A percentile compares a stretch with the other conserved stretches of the same genome.
Conservation (phyloP, 1,284 basidiomycete genomes). For the Psilocybe mexicana region DNA sequence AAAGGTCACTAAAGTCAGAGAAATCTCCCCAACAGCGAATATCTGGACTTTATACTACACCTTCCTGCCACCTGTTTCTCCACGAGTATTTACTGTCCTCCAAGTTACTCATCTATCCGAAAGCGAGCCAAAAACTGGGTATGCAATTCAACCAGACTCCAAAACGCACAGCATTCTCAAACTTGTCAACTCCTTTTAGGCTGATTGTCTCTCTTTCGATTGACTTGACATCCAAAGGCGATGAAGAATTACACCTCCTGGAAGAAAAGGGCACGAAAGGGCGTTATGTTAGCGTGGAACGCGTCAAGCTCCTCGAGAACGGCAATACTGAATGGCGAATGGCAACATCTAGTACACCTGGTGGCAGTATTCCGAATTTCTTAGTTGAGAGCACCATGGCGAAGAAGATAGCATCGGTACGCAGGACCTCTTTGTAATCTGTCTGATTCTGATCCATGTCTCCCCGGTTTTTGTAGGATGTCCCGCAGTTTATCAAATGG, state of each 20-base stretch:
- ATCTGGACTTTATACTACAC: slow-evolving; percentile 77
- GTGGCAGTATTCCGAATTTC: slow-evolving; percentile 67
- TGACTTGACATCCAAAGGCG: slow-evolving; percentile 49
- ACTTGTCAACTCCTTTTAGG: slow-evolving; percentile 34
- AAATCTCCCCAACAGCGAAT: slow-evolving; percentile 58
- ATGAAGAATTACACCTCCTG: slow-evolving; percentile 56
- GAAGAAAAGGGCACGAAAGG: slow-evolving; percentile 66
- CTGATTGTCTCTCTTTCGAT: slow-evolving; percentile 73
- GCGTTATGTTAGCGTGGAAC: slow-evolving; percentile 70
- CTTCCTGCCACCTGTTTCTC: slow-evolving; percentile 67
- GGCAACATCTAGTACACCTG: slow-evolving; percentile 75
- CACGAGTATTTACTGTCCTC: slow-evolving; percentile 74
- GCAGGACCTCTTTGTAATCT: slow-evolving; percentile 16
- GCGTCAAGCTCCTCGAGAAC: slow-evolving; percentile 59
- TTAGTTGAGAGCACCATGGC: slow-evolving; percentile 60
- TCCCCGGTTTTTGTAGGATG: slow-evolving; percentile 48
- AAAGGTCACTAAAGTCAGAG: slow-evolving; percentile 62
- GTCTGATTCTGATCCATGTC: not conserved
- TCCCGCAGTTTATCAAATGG: slow-evolving; percentile 60
- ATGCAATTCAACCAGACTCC: slow-evolving; percentile 17
- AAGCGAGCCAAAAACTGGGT: slow-evolving; percentile 57
- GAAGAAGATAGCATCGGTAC: slow-evolving; percentile 61
- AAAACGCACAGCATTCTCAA: not conserved
- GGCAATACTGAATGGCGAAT: slow-evolving; percentile 76
- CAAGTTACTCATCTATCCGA: slow-evolving; percentile 58